These are phyloP conservation scores for Nematocida sp. DNA, from an alignment of 371 early-diverging fungal species.

Conservation along the genomic window DNA sequence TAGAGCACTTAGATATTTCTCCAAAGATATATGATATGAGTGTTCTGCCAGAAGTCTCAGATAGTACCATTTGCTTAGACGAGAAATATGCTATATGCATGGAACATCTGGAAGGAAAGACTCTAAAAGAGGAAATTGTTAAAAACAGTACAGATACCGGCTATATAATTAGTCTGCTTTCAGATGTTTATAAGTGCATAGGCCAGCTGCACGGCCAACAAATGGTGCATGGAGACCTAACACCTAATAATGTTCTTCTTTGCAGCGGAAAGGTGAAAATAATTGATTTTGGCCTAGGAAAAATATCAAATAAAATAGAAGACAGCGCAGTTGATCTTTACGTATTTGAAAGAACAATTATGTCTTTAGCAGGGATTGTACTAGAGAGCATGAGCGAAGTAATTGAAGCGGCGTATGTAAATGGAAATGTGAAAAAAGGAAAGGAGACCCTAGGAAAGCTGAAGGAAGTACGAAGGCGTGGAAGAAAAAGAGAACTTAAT, in stretches of 20 bases:
- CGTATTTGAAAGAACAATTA: constrained; percentile 87
- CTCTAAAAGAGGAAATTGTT: constrained; percentile 46
- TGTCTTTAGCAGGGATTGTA: constrained; percentile 74
- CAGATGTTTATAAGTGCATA: constrained; percentile 68
- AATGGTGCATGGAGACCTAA: constrained; percentile 92
- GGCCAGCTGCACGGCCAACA: constrained; percentile 79
- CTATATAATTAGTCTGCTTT: constrained; percentile 10
- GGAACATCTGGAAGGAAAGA: constrained; percentile 61
- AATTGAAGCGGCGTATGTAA: constrained; percentile 6
- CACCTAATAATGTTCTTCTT: constrained; percentile 89
- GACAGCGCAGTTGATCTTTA: constrained; percentile 98
- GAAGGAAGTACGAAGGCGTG: constrained; percentile 59
- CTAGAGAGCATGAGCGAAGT: constrained; percentile 66
- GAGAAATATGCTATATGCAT: constrained; percentile 61
- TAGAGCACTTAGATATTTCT: constrained; percentile 37
- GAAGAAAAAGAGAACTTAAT: constrained; percentile 64
- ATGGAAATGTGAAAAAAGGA: not conserved
- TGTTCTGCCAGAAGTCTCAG: not conserved
- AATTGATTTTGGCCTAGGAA: constrained; percentile 95
- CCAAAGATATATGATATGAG: constrained; percentile 19
- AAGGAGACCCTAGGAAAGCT: constrained; percentile 50
- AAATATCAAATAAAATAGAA: constrained; percentile 78
- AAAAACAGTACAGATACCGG: not conserved
- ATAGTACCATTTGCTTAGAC: not conserved
- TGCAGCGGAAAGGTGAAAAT: constrained; percentile 64